phyloP scores from a whole-genome alignment of 2,329 filamentous ascomycete genomes.

The Sporothrix schenckii region DNA sequence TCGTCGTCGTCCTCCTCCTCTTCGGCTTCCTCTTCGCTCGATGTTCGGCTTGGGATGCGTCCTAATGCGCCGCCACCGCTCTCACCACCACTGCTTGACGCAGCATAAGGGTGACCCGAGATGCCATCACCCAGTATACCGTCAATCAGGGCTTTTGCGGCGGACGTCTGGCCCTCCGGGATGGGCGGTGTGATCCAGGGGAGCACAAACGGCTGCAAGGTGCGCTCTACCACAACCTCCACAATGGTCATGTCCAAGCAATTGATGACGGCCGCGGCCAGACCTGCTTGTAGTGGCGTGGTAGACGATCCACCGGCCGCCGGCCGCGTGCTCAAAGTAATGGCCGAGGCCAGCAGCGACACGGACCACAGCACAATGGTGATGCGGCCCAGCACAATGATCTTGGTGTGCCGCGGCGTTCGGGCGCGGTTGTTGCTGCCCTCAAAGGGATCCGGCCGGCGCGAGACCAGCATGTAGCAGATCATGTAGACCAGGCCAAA shows the following conservation, averaged over 20 bases:
- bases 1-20: slow-evolving; percentile 1
- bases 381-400: slow-evolving; percentile 40
- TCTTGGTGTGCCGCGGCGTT: slow-evolving; percentile 42
- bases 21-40: background rate
- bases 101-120: slow-evolving; percentile 15
- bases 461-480: slow-evolving; percentile 41
- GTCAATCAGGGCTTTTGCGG: slow-evolving; percentile 33
- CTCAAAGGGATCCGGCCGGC: slow-evolving; percentile 37
- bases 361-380: slow-evolving; percentile 40
- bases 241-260: slow-evolving; percentile 30
- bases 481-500: slow-evolving; percentile 42
- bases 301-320: background rate
- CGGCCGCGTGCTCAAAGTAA: slow-evolving; percentile 35
- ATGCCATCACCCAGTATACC: slow-evolving; percentile 35
- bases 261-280: slow-evolving; percentile 33
- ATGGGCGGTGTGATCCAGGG: slow-evolving; percentile 36
- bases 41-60: background rate
- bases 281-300: slow-evolving; percentile 28
- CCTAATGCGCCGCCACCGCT: background rate
- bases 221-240: slow-evolving; percentile 33
- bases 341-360: slow-evolving; percentile 39
- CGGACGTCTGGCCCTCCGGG: slow-evolving; percentile 24
- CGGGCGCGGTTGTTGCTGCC: slow-evolving; percentile 37
- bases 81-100: background rate
- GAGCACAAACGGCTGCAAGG: slow-evolving; percentile 35